Evolutionary conservation across 179 eudicot species (phyloP), one percentile per base, ranked within the genome.

Genomic region (Pouteria campechiana): DNA sequence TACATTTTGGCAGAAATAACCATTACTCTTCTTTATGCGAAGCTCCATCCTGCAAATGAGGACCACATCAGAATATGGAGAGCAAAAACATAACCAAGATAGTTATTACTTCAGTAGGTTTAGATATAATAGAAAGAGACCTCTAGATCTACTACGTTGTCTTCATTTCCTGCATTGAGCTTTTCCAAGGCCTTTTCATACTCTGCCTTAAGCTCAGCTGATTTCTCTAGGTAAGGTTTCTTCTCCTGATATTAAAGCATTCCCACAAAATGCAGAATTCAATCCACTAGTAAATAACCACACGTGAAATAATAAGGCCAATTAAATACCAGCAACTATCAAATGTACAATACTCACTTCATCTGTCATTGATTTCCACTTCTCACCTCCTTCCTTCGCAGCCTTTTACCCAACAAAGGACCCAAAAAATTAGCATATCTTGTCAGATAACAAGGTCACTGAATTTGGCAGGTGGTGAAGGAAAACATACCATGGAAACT

Each of bases 341-440:
- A n/a, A n/a, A n/a, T n/a, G n/a, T n/a, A n/a, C 1, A n/a, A 5
- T 13, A 50, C 74, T 51, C 31, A 87, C 96, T 65, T 83, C 94
- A 21, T 77, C 88, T 40, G 77, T 74, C 84, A 88, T 18, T 21
- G 84, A 54, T 46, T 72, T 83, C 97, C 97, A 88, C 39, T 75
- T 88, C 57, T 68, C 92, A 46, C 94, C 97, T 60, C 82, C 92
- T 32, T 70, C 88, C 52, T 83, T 88, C 2, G 84, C 88, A 68
- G 68, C 65, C 93, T 82, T 5, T 12, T 28, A 2, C 36, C 0
- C 22, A 15, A 4, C 17, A 44, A 23, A 20, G 31, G 15, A 7
- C 20, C 44, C 3, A 34, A 25, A 17, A 2, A 18, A 14, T 7
- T 50, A 19, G n/a, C 5, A 5, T 25, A 0, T 42, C 17, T 12